phyloP scores from a whole-genome alignment of 768 basidiomycete genomes.

The Hemileccinum rubropunctum region DNA sequence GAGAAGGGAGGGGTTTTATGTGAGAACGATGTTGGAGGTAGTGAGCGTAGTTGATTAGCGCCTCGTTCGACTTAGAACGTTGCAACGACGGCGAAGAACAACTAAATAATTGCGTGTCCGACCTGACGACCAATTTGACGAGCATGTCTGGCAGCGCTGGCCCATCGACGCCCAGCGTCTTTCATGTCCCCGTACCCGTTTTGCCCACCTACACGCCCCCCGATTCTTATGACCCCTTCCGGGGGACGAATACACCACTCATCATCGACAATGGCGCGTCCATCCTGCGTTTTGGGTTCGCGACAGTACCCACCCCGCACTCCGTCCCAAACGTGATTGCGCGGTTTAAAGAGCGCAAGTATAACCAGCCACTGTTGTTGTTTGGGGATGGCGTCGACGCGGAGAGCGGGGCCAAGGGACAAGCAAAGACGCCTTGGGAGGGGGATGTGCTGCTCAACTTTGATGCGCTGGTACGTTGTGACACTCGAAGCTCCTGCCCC shows the following conservation, averaged over 20 bases:
- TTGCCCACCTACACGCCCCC: slow-evolving; percentile 36
- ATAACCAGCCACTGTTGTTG: slow-evolving; percentile 76
- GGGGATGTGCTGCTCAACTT: slow-evolving; percentile 90
- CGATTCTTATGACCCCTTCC: slow-evolving; percentile 51
- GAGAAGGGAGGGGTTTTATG: no score
- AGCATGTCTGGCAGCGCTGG: slow-evolving; percentile 16
- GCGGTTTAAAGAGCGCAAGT: slow-evolving; percentile 87
- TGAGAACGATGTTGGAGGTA: no score
- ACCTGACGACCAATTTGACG: not conserved
- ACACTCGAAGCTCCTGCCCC: no score
- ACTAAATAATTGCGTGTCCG: no score
- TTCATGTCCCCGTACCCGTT: slow-evolving; percentile 20
- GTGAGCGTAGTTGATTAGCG: no score
- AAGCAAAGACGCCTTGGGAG: slow-evolving; percentile 85
- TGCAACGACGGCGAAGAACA: no score
- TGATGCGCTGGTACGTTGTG: slow-evolving; percentile 79
- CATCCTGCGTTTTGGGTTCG: slow-evolving; percentile 80
- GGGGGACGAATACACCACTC: slow-evolving; percentile 56
- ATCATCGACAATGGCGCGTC: slow-evolving; percentile 91
- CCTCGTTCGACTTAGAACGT: no score
- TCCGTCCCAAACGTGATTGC: slow-evolving; percentile 70
- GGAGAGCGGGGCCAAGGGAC: slow-evolving; percentile 79
- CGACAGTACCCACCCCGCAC: slow-evolving; percentile 49
- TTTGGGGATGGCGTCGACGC: slow-evolving; percentile 87
- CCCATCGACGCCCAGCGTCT: slow-evolving; percentile 13